phyloP scores from a whole-genome alignment of 257 asterid species.

The Solanum chaucha region DNA sequence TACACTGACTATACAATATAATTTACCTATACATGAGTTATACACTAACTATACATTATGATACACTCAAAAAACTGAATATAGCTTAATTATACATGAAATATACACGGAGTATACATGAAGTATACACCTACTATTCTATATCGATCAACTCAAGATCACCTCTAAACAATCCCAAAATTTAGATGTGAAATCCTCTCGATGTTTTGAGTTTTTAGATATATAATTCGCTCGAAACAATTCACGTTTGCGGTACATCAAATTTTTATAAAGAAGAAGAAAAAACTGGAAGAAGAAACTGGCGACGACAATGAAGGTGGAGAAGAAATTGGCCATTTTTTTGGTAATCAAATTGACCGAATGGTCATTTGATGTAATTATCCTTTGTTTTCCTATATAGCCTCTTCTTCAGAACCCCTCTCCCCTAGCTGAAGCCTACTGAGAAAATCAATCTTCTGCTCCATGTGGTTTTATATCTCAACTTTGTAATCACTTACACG shows the following conservation, averaged over 20 bases:
- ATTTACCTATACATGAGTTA: not conserved
- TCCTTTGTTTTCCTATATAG: not conserved
- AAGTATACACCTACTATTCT: not conserved
- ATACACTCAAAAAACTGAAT: not conserved
- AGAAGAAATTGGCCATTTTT: not conserved
- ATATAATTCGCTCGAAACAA: too few relatives aligned
- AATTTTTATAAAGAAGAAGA: not conserved
- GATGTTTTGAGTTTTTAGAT: not conserved
- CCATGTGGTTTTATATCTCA: not conserved
- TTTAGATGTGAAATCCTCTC: not conserved
- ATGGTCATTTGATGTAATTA: not conserved
- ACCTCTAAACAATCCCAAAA: not conserved
- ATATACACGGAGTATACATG: not conserved
- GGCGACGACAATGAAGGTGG: not conserved
- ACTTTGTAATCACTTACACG: not conserved
- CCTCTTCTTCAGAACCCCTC: not conserved
- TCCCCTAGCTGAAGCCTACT: not conserved
- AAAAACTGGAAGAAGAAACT: not conserved
- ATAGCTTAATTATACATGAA: not conserved
- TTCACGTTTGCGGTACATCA: not conserved
- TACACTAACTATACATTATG: not conserved
- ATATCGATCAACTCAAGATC: not conserved
- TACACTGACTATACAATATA: not conserved
- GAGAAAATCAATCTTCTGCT: not conserved
- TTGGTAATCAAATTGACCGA: not conserved